These are phyloP conservation scores for Penicillium egyptiacum DNA, from an alignment of 495 filamentous ascomycete species.

Conservation along the genomic window DNA sequence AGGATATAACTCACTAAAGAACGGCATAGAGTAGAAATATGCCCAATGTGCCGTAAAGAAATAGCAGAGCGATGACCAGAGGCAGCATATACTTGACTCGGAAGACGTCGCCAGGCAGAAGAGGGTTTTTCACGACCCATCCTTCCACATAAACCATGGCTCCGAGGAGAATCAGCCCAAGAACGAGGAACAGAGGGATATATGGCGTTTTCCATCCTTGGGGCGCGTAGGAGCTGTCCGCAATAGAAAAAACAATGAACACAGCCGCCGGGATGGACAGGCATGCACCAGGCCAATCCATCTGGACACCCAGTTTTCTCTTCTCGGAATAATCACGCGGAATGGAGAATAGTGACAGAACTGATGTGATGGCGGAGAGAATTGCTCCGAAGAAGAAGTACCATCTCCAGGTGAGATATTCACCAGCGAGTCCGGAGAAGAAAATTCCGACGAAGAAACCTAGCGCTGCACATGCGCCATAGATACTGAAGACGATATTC, in stretches of 20 bases:
- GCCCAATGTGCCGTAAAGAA: constrained; percentile 73
- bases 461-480: constrained; percentile 72
- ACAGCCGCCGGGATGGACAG: constrained; percentile 66
- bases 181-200: constrained; percentile 42
- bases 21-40: constrained; percentile 77
- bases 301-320: constrained; percentile 46
- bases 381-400: constrained; percentile 78
- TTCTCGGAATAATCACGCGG: constrained; percentile 61
- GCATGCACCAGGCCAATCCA: constrained; percentile 70
- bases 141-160: constrained; percentile 71
- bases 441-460: constrained; percentile 86
- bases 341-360: constrained; percentile 61
- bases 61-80: constrained; percentile 65
- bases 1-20: constrained; percentile 61
- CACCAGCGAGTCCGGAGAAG: constrained; percentile 67
- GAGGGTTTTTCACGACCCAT: constrained; percentile 68
- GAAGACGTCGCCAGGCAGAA: constrained; percentile 76
- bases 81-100: constrained; percentile 69
- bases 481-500: constrained; percentile 80
- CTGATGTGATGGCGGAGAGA: constrained; percentile 48
- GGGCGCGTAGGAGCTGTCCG: constrained; percentile 68
- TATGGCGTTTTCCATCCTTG: constrained; percentile 73
- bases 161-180: constrained; percentile 57
- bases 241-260: constrained; percentile 76
- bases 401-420: constrained; percentile 68